phyloP scores from a whole-genome alignment of 495 filamentous ascomycete genomes.

The Achaetomiella virescens region DNA sequence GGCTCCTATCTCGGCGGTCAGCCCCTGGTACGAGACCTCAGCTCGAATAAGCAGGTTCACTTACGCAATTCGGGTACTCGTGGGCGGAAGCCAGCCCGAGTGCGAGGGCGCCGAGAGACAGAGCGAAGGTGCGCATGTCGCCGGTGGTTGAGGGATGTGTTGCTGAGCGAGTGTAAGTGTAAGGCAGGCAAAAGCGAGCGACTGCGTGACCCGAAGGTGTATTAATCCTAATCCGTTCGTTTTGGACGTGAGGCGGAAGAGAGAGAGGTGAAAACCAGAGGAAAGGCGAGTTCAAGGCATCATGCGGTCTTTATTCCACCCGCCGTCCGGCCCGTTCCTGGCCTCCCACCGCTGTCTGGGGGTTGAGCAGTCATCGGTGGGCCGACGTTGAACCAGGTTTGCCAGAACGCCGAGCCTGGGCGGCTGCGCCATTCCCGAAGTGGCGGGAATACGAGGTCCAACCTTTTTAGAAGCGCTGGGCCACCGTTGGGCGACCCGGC shows the following conservation, averaged over 20 bases:
- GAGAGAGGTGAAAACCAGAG: neutral
- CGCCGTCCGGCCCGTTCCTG: too few species aligned
- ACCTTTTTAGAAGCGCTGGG: neutral
- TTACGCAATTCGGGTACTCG: constrained; percentile 30
- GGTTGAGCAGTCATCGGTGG: neutral
- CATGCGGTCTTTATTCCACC: constrained; percentile 2
- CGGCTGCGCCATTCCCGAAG: neutral
- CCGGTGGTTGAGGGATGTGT: neutral
- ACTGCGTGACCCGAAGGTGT: constrained; percentile 15
- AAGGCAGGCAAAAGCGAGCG: constrained; percentile 13
- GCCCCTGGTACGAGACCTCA: neutral
- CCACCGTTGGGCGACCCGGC: neutral
- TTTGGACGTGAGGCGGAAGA: neutral
- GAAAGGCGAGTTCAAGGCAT: neutral
- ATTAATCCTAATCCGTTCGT: neutral
- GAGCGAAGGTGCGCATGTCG: constrained; percentile 16
- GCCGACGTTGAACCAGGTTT: neutral
- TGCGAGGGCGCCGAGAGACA: constrained; percentile 23
- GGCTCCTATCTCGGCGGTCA: constrained; percentile 17
- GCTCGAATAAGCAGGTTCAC: neutral
- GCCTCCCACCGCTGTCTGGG: neutral
- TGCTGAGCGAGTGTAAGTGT: constrained; percentile 6
- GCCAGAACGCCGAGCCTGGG: neutral
- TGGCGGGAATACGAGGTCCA: constrained; percentile 10
- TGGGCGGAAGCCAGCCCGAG: constrained; percentile 20